Base-by-base conservation (phyloP, 2,329 filamentous ascomycete genomes). In the Fusarium oxysporum region DNA sequence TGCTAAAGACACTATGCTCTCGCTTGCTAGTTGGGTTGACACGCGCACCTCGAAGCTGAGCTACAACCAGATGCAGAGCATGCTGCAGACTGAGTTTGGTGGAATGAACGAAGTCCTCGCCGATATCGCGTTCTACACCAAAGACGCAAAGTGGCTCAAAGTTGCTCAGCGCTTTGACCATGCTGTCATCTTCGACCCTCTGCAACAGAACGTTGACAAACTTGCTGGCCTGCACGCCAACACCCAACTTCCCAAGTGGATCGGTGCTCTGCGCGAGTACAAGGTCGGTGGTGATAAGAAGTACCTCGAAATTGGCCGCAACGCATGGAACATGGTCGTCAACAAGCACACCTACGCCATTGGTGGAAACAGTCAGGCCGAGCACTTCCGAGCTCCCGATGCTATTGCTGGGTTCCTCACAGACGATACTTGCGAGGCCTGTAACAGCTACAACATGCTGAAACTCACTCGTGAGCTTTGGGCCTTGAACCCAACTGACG, bases 391-490 rank as follows among this genome's bases (percentile, higher is more conserved):
- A 19, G 76, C 77, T 0, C 81, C 86, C 0, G 82, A 87, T 65
- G 84, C 82, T 14, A 88, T 88, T 59, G 80, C 86, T 0, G 74
- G 71, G 6, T 84, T 82, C 57, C 78, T 89, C 16, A 77, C 77
- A 7, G 73, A 78, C 0, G 87, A 89, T 73, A 88, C 86, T 0
- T 83, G 82, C 48, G 87, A 89, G 77, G 82, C 82, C 4, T 88
- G 87, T 78, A 88, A 88, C 76, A 86, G 85, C 1, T 88, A 88
- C 75, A 89, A 89, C 72, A 89, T 88, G 87, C 84, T 88, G 50
- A 88, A 88, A 74, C 77, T 89, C 40, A 87, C 87, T 0, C 82
- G 86, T 2, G 86, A 88, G 61, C 80, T 89, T 8, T 89, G 84
- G 83, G 77, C 81, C 3, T 76, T 83, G 37, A 80, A 85, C 33